Conservation (phyloP, 306 rosid species). For the Casuarina glauca region DNA sequence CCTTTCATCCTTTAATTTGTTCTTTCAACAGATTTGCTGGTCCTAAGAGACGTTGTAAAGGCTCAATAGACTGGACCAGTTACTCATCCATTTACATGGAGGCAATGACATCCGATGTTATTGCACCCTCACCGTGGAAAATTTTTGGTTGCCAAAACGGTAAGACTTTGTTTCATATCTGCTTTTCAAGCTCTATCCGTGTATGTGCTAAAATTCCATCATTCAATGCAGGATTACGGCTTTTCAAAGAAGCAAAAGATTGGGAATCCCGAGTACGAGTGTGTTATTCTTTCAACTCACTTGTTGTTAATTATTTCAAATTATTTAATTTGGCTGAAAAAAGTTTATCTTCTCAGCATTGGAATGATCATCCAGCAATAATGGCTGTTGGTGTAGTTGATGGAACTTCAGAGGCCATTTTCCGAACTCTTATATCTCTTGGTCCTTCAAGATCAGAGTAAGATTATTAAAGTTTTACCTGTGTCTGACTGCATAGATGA, state of each 20-base stretch:
- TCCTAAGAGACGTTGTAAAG: slow-evolving; percentile 44
- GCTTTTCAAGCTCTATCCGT: slow-evolving; percentile 24
- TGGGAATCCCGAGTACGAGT: slow-evolving; percentile 66
- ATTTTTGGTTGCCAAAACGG: slow-evolving; percentile 94
- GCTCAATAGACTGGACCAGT: slow-evolving; percentile 51
- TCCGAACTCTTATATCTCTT: slow-evolving; percentile 76
- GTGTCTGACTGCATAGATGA: slow-evolving; percentile 9
- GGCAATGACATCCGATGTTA: slow-evolving; percentile 72
- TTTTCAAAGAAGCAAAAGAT: slow-evolving; percentile 83
- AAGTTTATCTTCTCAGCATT: slow-evolving; percentile 46
- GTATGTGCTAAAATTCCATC: slow-evolving; percentile 16
- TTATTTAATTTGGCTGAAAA: slow-evolving; percentile 15
- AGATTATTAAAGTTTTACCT: slow-evolving; percentile 31
- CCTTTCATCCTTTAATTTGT: slow-evolving; percentile 7
- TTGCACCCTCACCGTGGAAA: slow-evolving; percentile 89
- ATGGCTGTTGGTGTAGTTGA: slow-evolving; percentile 90
- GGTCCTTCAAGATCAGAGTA: slow-evolving; percentile 90
- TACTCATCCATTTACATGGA: slow-evolving; percentile 49
- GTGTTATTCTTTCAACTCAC: slow-evolving; percentile 28
- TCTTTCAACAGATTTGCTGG: slow-evolving; percentile 56
- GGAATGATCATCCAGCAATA: slow-evolving; percentile 85
- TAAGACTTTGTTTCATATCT: slow-evolving; percentile 36
- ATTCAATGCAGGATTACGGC: slow-evolving; percentile 64
- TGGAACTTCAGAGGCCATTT: slow-evolving; percentile 85
- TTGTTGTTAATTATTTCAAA: slow-evolving; percentile 21